Evolutionary conservation across 2,329 filamentous ascomycete species (phyloP).

Genomic region (Trichoderma semiorbis): DNA sequence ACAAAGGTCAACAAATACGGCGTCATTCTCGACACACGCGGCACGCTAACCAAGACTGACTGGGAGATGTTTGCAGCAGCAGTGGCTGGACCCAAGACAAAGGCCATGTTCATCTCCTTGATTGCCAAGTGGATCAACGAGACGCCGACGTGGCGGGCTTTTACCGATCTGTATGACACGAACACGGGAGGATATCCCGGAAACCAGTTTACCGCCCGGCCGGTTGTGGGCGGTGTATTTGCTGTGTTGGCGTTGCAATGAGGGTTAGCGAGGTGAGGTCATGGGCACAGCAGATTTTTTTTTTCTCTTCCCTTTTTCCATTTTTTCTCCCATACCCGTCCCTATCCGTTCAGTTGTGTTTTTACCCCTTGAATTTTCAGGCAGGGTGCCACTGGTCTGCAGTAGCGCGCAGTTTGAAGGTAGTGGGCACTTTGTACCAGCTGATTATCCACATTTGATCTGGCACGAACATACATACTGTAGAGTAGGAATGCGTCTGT

Average conservation of each 20-base stretch:
- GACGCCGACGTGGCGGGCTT: constrained; percentile 65
- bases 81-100: constrained; percentile 59
- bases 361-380: neutral
- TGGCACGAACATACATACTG: neutral
- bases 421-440: neutral
- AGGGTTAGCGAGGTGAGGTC: neutral
- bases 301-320: neutral
- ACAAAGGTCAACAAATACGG: constrained; percentile 70
- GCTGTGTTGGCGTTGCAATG: constrained; percentile 63
- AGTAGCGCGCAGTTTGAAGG: neutral
- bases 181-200: constrained; percentile 64
- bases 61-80: constrained; percentile 87
- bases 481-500: neutral
- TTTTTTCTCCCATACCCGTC: neutral
- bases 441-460: neutral
- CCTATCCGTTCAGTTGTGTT: neutral
- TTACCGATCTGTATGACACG: constrained; percentile 77
- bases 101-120: constrained; percentile 62
- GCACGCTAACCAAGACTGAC: constrained; percentile 80
- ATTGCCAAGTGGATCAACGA: constrained; percentile 73
- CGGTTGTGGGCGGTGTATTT: constrained; percentile 78
- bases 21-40: constrained; percentile 76
- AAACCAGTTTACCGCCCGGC: constrained; percentile 67
- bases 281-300: constrained; percentile 5
- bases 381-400: neutral